Percentiles rank a stretch among this genome's conserved stretches.
Conservation (phyloP, 106 monocot genomes). For the Platanthera guangdongensis region DNA sequence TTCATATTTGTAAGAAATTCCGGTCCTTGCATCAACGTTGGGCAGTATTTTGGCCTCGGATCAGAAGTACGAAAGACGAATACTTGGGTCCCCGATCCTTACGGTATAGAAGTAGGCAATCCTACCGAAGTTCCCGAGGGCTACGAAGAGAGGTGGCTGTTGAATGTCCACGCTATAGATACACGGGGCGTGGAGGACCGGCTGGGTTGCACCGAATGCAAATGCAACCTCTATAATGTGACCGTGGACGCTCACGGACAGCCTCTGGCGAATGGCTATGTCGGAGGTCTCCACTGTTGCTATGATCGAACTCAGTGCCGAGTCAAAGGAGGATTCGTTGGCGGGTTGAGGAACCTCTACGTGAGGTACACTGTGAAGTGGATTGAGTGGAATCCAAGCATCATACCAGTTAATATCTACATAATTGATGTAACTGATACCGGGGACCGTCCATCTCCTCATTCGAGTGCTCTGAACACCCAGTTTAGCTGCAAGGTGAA, state of each 20-base stretch:
- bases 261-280: constrained; percentile 29
- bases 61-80: constrained; percentile 62
- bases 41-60: constrained; percentile 77
- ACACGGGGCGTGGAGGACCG: constrained; percentile 60
- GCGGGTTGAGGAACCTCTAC: constrained; percentile 31
- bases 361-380: constrained; percentile 69
- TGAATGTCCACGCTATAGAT: constrained; percentile 88
- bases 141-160: constrained; percentile 60
- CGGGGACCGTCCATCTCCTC: neutral
- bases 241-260: constrained; percentile 33
- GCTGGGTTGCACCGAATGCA: constrained; percentile 69
- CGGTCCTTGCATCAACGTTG: constrained; percentile 40
- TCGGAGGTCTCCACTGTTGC: constrained; percentile 69
- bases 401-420: constrained; percentile 70
- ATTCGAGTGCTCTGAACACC: neutral
- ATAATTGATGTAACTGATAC: constrained; percentile 65
- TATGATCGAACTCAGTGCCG: constrained; percentile 59
- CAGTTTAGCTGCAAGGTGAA: constrained; percentile 36
- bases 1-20: constrained; percentile 26
- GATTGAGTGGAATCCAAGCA: constrained; percentile 45
- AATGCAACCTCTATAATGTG: constrained; percentile 65
- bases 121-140: constrained; percentile 39
- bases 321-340: constrained; percentile 27
- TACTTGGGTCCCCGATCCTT: constrained; percentile 72
- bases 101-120: constrained; percentile 66